Evolutionary conservation across 139 green algal species (phyloP).

Genomic region (Coelastrella sp.): DNA sequence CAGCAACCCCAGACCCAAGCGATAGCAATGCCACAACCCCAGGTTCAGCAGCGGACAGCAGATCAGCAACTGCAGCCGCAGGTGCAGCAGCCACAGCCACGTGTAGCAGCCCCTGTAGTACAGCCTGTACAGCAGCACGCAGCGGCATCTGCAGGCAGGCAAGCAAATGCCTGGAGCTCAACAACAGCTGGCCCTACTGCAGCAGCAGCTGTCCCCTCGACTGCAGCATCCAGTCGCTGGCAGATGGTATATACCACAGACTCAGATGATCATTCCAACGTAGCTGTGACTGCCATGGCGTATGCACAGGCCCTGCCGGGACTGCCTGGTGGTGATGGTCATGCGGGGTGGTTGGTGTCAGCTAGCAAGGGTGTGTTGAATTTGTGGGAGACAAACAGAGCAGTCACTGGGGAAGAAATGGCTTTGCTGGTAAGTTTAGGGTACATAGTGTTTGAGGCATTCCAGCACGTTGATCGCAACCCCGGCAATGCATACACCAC

Average conservation of each 20-base stretch:
- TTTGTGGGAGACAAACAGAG: constrained; percentile 74
- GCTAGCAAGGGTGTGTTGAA: constrained; percentile 68
- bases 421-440: constrained; percentile 17
- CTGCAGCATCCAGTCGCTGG: constrained; percentile 4
- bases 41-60: neutral
- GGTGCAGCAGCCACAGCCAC: neutral
- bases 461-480: neutral
- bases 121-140: neutral
- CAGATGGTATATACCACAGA: constrained; percentile 13
- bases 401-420: neutral
- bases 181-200: neutral
- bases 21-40: neutral
- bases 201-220: neutral
- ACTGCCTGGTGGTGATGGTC: constrained; percentile 70
- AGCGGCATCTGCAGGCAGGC: neutral
- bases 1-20: neutral
- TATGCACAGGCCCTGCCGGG: constrained; percentile 52
- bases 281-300: constrained; percentile 17
- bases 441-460: neutral
- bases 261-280: neutral
- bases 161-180: neutral
- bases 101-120: neutral
- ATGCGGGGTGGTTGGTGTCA: constrained; percentile 68
- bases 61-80: neutral
- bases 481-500: neutral